Conservation (phyloP, 106 monocot genomes). For the Amphibolis antarctica region DNA sequence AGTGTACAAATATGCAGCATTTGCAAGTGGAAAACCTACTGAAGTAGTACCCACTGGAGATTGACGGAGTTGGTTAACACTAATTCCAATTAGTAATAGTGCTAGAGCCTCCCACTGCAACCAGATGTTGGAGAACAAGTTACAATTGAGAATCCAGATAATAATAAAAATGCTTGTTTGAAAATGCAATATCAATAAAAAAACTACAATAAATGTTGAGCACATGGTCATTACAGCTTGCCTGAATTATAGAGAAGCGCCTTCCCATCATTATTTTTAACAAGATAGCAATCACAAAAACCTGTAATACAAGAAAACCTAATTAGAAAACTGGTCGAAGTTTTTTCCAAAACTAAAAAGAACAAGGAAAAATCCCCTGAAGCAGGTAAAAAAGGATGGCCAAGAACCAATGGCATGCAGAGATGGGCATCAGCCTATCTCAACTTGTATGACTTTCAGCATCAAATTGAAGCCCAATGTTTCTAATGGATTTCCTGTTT, state of each 20-base stretch:
- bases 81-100: slow-evolving; percentile 87
- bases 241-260: slow-evolving; percentile 88
- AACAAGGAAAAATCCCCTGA: not conserved
- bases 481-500: too few relatives aligned
- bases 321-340: not conserved
- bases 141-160: not conserved
- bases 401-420: too few relatives aligned
- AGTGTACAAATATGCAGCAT: slow-evolving; percentile 71
- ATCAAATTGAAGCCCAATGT: too few relatives aligned
- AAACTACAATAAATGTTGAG: not conserved
- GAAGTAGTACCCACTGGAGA: slow-evolving; percentile 56
- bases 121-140: not conserved
- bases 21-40: slow-evolving; percentile 63
- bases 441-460: too few relatives aligned
- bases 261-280: slow-evolving; percentile 91
- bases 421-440: too few relatives aligned
- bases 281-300: slow-evolving; percentile 84
- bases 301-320: slow-evolving; percentile 34
- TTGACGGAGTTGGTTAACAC: slow-evolving; percentile 69
- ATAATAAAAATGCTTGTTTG: not conserved
- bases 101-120: slow-evolving; percentile 91
- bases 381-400: not conserved
- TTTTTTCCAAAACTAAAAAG: not conserved
- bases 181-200: too few relatives aligned
- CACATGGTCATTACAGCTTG: slow-evolving; percentile 10